Conservation (phyloP, 2,329 filamentous ascomycete genomes). For the Ramularia endophylla region DNA sequence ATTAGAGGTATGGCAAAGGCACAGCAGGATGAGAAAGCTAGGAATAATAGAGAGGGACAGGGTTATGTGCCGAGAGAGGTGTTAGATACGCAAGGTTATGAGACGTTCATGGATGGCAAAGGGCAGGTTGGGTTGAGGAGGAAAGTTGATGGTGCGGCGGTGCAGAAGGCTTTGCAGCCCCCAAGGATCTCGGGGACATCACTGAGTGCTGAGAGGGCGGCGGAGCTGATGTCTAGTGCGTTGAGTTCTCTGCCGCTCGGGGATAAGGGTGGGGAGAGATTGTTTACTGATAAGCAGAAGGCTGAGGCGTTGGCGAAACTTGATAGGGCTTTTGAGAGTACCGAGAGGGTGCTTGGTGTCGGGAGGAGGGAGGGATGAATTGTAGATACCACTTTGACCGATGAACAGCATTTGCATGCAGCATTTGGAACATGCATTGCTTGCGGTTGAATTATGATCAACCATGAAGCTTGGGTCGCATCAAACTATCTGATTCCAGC, state of each 20-base stretch:
- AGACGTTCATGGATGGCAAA: slow-evolving; percentile 45
- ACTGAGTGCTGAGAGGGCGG: slow-evolving; percentile 38
- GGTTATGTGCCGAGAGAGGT: slow-evolving; percentile 45
- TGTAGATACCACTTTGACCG: too few species aligned
- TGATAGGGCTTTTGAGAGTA: slow-evolving; percentile 34
- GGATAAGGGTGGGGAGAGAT: slow-evolving; percentile 24
- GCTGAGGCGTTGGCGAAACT: slow-evolving; percentile 41
- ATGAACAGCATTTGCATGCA: too few species aligned
- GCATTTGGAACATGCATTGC: too few species aligned
- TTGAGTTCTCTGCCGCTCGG: slow-evolving; percentile 40
- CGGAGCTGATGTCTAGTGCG: slow-evolving; percentile 43
- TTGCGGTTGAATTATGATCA: too few species aligned
- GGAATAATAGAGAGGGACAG: background rate
- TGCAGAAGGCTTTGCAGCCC: too few species aligned
- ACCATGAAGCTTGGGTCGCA: too few species aligned
- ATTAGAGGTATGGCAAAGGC: slow-evolving; percentile 58
- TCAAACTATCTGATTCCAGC: too few species aligned
- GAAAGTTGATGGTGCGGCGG: slow-evolving; percentile 30
- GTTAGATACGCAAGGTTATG: slow-evolving; percentile 44
- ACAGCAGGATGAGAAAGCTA: background rate
- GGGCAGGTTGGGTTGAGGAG: slow-evolving; percentile 44
- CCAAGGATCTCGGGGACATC: slow-evolving; percentile 22
- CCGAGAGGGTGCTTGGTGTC: slow-evolving; percentile 19
- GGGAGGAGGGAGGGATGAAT: slow-evolving; percentile 4
- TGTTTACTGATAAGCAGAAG: slow-evolving; percentile 35